Percentiles rank a stretch among this genome's conserved stretches.
Evolutionary conservation across 2,329 filamentous ascomycete species (phyloP).

Genomic region (Ceratocystis diversiconidia): DNA sequence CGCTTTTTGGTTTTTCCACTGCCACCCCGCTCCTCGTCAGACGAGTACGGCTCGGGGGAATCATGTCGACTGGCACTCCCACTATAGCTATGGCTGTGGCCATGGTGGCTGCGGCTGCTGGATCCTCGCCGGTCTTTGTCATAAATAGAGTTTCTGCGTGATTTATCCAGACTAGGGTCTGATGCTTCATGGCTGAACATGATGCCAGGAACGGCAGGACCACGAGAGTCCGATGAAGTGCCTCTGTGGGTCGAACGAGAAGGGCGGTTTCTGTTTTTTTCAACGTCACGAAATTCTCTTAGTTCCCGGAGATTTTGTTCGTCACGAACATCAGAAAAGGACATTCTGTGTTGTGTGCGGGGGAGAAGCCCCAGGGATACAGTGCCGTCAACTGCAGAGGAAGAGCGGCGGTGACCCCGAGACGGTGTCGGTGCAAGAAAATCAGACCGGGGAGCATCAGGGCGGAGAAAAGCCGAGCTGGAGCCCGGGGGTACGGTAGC

Average conservation of each 20-base stretch:
- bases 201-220: slow-evolving; percentile 36
- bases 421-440: slow-evolving; percentile 21
- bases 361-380: slow-evolving; percentile 20
- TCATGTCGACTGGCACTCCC: slow-evolving; percentile 6
- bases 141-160: slow-evolving; percentile 19
- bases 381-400: slow-evolving; percentile 11
- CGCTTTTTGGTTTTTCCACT: slow-evolving; percentile 26
- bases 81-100: slow-evolving; percentile 22
- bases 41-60: slow-evolving; percentile 8
- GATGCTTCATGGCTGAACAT: slow-evolving; percentile 37
- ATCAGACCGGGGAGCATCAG: slow-evolving; percentile 15
- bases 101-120: slow-evolving; percentile 21
- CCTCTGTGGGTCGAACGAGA: slow-evolving; percentile 29
- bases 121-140: slow-evolving; percentile 4
- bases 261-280: slow-evolving; percentile 19
- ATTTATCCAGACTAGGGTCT: slow-evolving; percentile 27
- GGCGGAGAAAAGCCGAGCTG: slow-evolving; percentile 2
- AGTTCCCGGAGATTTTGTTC: background rate
- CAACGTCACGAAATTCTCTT: slow-evolving; percentile 7
- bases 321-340: slow-evolving; percentile 15
- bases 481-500: slow-evolving; percentile 5
- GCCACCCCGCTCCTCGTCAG: slow-evolving; percentile 18
- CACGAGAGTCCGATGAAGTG: slow-evolving; percentile 23
- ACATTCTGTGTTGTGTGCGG: slow-evolving; percentile 18
- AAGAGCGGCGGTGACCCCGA: slow-evolving; percentile 20